Evolutionary conservation across 169 alveolate species (phyloP).

Genomic region (Plasmodium knowlesi): DNA sequence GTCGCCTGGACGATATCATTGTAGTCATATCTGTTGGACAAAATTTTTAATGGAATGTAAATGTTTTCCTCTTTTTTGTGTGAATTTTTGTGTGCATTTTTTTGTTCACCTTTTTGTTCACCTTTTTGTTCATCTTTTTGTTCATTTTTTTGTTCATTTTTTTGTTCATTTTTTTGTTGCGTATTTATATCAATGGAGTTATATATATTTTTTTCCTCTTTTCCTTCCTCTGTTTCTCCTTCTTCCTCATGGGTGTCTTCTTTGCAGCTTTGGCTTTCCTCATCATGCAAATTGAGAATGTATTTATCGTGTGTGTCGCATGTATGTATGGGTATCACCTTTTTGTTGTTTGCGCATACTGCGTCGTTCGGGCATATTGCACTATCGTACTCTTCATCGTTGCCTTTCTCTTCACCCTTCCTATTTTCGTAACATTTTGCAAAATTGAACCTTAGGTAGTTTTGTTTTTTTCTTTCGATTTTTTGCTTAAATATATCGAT

Average conservation of each 20-base stretch:
- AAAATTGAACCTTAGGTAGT: conserved; percentile 36
- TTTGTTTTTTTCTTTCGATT: conserved; percentile 51
- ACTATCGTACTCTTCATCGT: not conserved
- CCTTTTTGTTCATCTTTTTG: conserved; percentile 1
- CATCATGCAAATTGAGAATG: conserved; percentile 54
- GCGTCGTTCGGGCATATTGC: not conserved
- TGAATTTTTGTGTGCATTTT: not conserved
- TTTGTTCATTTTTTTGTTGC: not conserved
- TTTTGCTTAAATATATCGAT: conserved; percentile 49
- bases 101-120: not conserved
- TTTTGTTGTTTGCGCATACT: not conserved
- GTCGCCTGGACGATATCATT: conserved; percentile 63
- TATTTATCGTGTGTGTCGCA: conserved; percentile 53
- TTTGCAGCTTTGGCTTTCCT: conserved; percentile 14
- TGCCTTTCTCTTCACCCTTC: conserved; percentile 10
- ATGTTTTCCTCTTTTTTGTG: conserved; percentile 9
- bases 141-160: not conserved
- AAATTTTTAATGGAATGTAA: conserved; percentile 53
- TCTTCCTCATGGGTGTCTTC: conserved; percentile 7
- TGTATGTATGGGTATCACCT: conserved; percentile 38
- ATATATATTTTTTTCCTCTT: not conserved
- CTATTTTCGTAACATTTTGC: conserved; percentile 11
- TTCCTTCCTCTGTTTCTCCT: not conserved
- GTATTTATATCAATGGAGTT: not conserved
- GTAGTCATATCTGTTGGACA: conserved; percentile 43